Conservation (phyloP, 768 basidiomycete species). For the Hygrocybe coccinea region DNA sequence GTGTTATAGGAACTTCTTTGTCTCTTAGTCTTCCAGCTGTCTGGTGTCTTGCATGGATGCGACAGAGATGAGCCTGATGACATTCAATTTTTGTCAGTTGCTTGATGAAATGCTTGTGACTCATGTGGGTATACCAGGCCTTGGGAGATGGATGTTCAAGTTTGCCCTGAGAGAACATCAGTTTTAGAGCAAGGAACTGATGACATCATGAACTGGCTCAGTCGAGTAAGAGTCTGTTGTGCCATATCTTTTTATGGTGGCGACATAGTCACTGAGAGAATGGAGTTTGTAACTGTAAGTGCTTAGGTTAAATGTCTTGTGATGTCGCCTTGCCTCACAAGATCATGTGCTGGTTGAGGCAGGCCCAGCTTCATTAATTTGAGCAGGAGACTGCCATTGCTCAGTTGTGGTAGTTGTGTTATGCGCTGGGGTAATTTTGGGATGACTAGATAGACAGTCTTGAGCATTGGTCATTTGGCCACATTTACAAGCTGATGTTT, state of each 20-base stretch:
- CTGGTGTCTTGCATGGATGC: slow-evolving; percentile 14
- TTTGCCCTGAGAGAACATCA: slow-evolving; percentile 26
- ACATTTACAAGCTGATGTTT: background rate
- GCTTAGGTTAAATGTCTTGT: slow-evolving; percentile 17
- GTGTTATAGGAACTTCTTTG: slow-evolving; percentile 26
- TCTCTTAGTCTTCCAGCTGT: slow-evolving; percentile 9
- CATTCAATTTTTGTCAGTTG: slow-evolving; percentile 23
- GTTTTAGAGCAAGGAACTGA: background rate
- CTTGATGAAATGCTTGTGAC: slow-evolving; percentile 19
- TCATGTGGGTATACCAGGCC: slow-evolving; percentile 26
- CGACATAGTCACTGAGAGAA: slow-evolving; percentile 25
- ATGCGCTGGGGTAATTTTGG: background rate
- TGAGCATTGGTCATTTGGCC: background rate
- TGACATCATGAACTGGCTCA: background rate
- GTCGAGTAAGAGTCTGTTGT: slow-evolving; percentile 10
- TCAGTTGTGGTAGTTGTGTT: background rate
- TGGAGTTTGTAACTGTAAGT: slow-evolving; percentile 33
- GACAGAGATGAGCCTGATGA: background rate
- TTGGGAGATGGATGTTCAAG: slow-evolving; percentile 32
- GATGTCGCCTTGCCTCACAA: background rate
- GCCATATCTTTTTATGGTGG: slow-evolving; percentile 18
- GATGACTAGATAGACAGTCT: background rate
- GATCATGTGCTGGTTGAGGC: background rate
- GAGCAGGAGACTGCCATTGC: background rate
- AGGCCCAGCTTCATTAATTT: background rate